Conservation (phyloP, 2,329 filamentous ascomycete species). For the Aspergillus terreus region DNA sequence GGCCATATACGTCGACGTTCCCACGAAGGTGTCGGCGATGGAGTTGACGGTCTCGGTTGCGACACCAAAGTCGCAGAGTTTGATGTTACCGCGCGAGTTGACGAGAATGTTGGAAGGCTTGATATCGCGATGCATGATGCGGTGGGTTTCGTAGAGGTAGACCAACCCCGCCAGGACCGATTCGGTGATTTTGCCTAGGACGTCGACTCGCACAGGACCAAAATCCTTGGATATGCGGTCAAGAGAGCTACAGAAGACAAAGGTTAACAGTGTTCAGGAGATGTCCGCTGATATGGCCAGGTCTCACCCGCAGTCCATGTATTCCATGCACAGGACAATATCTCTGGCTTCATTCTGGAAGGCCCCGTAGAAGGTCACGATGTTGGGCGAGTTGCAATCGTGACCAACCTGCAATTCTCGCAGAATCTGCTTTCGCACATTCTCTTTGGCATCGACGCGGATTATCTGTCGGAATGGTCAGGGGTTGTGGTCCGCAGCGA, state of each 20-base stretch:
- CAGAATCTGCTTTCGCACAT: slow-evolving; percentile 94
- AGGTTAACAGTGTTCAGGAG: too few relatives aligned
- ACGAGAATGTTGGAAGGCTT: slow-evolving; percentile 97
- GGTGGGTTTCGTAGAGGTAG: slow-evolving; percentile 91
- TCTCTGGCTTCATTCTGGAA: slow-evolving; percentile 96
- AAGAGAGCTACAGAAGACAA: slow-evolving; percentile 61
- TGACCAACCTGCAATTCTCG: slow-evolving; percentile 98
- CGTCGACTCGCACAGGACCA: slow-evolving; percentile 90
- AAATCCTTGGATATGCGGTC: slow-evolving; percentile 93
- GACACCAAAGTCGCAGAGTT: slow-evolving; percentile 98
- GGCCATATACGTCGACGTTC: slow-evolving; percentile 98
- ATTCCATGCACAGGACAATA: slow-evolving; percentile 99
- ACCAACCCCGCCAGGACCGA: slow-evolving; percentile 88
- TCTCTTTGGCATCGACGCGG: slow-evolving; percentile 95
- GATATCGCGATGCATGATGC: slow-evolving; percentile 99
- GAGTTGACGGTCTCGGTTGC: slow-evolving; percentile 97
- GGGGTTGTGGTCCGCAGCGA: background rate
- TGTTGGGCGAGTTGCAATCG: slow-evolving; percentile 93
- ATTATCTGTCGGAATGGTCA: slow-evolving; percentile 64
- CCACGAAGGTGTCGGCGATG: slow-evolving; percentile 96
- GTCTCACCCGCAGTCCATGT: slow-evolving; percentile 95
- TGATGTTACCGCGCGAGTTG: slow-evolving; percentile 91
- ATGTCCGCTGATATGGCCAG: slow-evolving; percentile 11
- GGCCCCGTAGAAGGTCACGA: slow-evolving; percentile 96
- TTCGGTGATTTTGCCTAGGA: slow-evolving; percentile 95